These are phyloP conservation scores for Colletotrichum musae DNA, from an alignment of 2,329 filamentous ascomycete species.

Conservation along the genomic window DNA sequence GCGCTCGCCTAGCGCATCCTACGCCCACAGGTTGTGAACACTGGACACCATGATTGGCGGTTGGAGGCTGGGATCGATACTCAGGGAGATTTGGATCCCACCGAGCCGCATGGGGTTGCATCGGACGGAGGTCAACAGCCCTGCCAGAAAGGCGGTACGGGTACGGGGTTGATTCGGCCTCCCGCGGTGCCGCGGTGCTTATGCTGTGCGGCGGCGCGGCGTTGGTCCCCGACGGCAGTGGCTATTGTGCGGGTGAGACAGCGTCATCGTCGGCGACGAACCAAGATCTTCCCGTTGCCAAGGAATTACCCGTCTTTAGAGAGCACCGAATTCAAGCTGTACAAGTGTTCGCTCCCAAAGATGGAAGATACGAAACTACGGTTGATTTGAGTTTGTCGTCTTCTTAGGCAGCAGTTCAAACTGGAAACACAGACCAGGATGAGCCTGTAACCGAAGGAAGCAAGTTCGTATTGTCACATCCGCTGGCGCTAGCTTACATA, in stretches of 20 bases:
- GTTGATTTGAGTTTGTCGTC: neutral
- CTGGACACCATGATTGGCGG: constrained; percentile 19
- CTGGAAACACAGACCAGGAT: constrained; percentile 14
- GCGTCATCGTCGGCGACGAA: neutral
- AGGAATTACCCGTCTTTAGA: too few relatives aligned
- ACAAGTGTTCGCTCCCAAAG: too few relatives aligned
- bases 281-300: too few relatives aligned
- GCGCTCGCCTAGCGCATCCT: constrained; percentile 32
- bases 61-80: neutral
- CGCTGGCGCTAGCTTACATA: neutral
- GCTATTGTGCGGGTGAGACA: neutral
- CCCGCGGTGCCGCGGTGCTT: neutral
- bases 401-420: constrained; percentile 18
- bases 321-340: too few relatives aligned
- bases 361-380: too few relatives aligned
- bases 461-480: neutral
- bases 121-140: constrained; percentile 15
- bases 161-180: neutral
- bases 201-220: constrained; percentile 4
- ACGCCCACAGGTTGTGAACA: constrained; percentile 1
- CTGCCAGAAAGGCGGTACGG: constrained; percentile 5
- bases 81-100: constrained; percentile 22
- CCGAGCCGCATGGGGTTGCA: constrained; percentile 12
- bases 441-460: neutral
- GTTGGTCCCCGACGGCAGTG: constrained; percentile 9